Conservation (phyloP, 768 basidiomycete species). For the Lactarius vividus region DNA sequence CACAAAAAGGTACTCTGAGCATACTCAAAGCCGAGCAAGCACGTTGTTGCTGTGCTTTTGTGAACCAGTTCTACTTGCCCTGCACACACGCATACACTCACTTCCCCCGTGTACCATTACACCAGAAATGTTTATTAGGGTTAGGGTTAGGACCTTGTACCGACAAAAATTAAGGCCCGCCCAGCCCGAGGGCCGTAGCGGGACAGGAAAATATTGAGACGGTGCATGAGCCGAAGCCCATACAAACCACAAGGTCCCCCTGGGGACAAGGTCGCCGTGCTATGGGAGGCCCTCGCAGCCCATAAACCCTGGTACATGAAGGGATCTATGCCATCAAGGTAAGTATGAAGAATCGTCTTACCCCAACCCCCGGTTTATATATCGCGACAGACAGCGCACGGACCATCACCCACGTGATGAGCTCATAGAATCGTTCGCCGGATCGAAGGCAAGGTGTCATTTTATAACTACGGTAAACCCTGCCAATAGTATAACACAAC, state of each 20-base stretch:
- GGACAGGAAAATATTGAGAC: slow-evolving; percentile 80
- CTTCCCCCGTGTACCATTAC: neutral
- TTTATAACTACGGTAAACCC: slow-evolving; percentile 38
- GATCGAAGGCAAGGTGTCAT: neutral
- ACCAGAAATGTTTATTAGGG: neutral
- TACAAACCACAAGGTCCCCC: slow-evolving; percentile 30
- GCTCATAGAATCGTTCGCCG: neutral
- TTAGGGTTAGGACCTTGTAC: slow-evolving; percentile 19
- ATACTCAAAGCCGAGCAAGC: neutral
- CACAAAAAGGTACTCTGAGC: neutral
- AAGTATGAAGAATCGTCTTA: slow-evolving; percentile 27
- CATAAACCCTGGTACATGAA: slow-evolving; percentile 32
- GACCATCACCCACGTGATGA: slow-evolving; percentile 18
- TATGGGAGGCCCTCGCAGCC: slow-evolving; percentile 31
- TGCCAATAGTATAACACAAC: slow-evolving; percentile 69
- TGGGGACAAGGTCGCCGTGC: slow-evolving; percentile 33
- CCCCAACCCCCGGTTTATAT: neutral
- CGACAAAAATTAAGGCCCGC: slow-evolving; percentile 34
- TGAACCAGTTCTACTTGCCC: neutral
- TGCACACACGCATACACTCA: neutral
- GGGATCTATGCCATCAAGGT: slow-evolving; percentile 33
- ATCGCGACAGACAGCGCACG: slow-evolving; percentile 8
- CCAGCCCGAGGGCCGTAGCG: slow-evolving; percentile 47
- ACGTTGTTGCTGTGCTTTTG: slow-evolving; percentile 8
- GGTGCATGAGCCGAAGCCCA: slow-evolving; percentile 74